A percentile compares a stretch with the other conserved stretches of the same genome.
These are phyloP conservation scores for Castanea sativa DNA, from an alignment of 306 rosid genomes.

Conservation along the genomic window DNA sequence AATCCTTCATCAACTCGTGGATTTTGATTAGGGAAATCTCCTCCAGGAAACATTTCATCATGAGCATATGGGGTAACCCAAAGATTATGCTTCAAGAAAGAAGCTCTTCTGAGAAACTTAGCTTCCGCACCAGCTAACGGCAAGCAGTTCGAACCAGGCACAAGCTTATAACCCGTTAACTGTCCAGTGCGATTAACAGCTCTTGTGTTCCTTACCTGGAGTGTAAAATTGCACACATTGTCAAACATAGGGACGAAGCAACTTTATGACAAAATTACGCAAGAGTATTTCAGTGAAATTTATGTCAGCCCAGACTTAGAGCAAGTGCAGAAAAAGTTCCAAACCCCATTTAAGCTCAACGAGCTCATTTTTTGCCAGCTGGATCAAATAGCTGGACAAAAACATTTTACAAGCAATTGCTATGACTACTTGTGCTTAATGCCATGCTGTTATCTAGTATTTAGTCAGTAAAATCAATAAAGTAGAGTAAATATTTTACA, in stretches of 20 bases:
- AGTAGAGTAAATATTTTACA: background rate
- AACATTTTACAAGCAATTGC: background rate
- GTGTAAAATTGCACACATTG: constrained; percentile 6
- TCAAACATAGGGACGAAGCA: constrained; percentile 5
- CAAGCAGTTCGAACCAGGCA: constrained; percentile 80
- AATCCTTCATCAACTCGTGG: constrained; percentile 78
- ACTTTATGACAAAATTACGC: background rate
- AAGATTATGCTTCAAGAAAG: constrained; percentile 80
- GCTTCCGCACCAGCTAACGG: constrained; percentile 80
- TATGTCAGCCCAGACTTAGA: background rate
- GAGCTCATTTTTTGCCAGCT: too few species aligned
- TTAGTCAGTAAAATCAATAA: background rate
- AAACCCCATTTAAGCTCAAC: background rate
- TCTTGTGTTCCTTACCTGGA: constrained; percentile 74
- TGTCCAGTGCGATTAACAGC: constrained; percentile 74
- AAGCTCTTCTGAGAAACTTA: constrained; percentile 77
- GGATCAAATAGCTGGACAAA: background rate
- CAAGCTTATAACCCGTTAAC: constrained; percentile 76
- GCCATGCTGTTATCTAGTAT: background rate
- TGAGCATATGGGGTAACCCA: constrained; percentile 17
- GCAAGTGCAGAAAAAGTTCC: background rate
- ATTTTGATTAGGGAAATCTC: constrained; percentile 84
- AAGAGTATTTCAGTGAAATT: background rate
- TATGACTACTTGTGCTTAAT: background rate
- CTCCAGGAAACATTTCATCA: constrained; percentile 76